phyloP scores from a whole-genome alignment of 805 yeast species.

The Pichia paraexigua region DNA sequence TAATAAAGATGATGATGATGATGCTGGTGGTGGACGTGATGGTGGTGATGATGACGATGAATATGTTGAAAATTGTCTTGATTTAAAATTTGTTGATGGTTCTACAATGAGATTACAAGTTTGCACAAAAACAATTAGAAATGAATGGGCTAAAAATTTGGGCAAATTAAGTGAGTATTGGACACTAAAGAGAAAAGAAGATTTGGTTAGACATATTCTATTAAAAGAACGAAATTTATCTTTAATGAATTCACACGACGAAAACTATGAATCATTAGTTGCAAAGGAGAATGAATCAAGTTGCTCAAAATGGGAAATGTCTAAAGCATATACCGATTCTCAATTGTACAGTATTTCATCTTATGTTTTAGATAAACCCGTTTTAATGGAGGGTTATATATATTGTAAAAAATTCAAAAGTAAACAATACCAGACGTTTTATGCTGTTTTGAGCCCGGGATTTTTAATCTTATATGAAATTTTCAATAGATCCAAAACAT shows the following conservation, averaged over 20 bases:
- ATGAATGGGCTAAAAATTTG: constrained; percentile 61
- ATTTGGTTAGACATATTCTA: constrained; percentile 29
- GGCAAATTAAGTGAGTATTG: constrained; percentile 46
- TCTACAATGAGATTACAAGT: constrained; percentile 47
- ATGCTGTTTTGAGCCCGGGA: constrained; percentile 65
- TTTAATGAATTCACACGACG: constrained; percentile 40
- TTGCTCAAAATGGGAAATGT: constrained; percentile 43
- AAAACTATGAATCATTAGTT: constrained; percentile 47
- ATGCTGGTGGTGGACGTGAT: too few relatives aligned
- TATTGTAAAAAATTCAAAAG: constrained; percentile 67
- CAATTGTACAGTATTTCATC: constrained; percentile 46
- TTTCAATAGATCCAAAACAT: constrained; percentile 35
- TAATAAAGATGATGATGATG: background rate
- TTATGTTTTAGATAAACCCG: constrained; percentile 48
- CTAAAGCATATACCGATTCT: constrained; percentile 47
- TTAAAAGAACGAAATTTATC: constrained; percentile 39
- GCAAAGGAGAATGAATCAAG: constrained; percentile 24
- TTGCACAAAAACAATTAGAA: constrained; percentile 37
- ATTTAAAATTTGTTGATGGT: constrained; percentile 42
- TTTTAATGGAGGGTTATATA: constrained; percentile 58
- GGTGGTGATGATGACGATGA: constrained; percentile 1
- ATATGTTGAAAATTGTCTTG: constrained; percentile 41
- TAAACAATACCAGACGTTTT: constrained; percentile 52
- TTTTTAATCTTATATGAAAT: constrained; percentile 50
- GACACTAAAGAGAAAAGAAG: constrained; percentile 39